Conservation (phyloP, 768 basidiomycete genomes). For the Phlebiopsis flavidoalba region DNA sequence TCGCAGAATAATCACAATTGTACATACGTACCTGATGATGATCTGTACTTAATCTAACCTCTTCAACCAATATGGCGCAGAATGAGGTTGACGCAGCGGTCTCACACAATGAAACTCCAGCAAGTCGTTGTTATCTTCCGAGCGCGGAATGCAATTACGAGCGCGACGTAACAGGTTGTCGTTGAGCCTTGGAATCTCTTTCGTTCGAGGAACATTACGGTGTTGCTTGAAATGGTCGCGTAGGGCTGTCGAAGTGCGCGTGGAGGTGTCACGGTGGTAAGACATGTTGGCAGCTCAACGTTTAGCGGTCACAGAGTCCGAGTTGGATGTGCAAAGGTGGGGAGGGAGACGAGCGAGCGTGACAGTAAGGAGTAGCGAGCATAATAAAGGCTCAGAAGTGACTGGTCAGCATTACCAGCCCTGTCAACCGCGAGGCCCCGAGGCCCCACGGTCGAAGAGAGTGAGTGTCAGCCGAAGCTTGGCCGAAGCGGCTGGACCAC, state of each 20-base stretch:
- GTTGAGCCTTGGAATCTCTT: constrained; percentile 4
- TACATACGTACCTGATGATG: constrained; percentile 22
- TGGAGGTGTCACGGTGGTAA: background rate
- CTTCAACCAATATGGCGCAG: constrained; percentile 25
- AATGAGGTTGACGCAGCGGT: constrained; percentile 27
- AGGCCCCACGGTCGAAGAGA: background rate
- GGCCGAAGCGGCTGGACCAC: too few relatives aligned
- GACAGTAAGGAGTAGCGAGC: background rate
- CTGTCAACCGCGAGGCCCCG: too few relatives aligned
- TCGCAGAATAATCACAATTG: background rate
- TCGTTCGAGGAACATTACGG: background rate
- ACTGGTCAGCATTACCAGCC: background rate
- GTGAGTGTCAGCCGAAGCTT: background rate
- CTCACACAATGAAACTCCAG: constrained; percentile 31
- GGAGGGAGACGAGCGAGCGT: background rate
- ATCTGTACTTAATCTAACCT: constrained; percentile 22
- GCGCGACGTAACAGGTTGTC: constrained; percentile 16
- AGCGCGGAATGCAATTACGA: constrained; percentile 21
- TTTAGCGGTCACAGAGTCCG: background rate
- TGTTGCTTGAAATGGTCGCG: background rate
- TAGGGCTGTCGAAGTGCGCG: background rate
- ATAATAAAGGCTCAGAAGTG: background rate
- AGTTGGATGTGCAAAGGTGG: background rate
- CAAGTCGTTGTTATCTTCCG: constrained; percentile 27
- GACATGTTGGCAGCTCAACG: too few relatives aligned